Evolutionary conservation across 2,329 filamentous ascomycete species (phyloP), one percentile per base, ranked within the genome.

Genomic region (Colletotrichum sidae): DNA sequence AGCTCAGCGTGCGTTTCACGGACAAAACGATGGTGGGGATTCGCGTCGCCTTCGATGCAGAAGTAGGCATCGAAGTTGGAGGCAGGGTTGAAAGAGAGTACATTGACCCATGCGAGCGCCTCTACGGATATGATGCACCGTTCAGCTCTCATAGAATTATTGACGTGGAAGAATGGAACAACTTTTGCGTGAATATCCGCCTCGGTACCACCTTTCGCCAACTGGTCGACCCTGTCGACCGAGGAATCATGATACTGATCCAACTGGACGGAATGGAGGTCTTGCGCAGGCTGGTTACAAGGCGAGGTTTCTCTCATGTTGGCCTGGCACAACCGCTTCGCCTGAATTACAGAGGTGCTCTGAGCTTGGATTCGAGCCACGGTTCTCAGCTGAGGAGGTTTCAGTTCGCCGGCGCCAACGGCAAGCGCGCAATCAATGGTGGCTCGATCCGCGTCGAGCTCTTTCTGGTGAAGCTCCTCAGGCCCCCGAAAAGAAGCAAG

Each of bases 391-490:
- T 54, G 52, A 37, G 52, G 25, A 54, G 35, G 12, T 54, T 54
- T 33, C 52, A n/a, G 15, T 54, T 54, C 38, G 39, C 38, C 42
- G 52, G 38, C 6, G 17, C 17, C 25, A 37, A 44, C 8, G 12
- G 52, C 5, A 42, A 44, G 6, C 12, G n/a, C 34, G 35, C 52
- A n/a, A 25, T 15, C 6, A 54, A 15, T 12, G 39, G 52, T 8
- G 34, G 13, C 9, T 25, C 25, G 25, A 54, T 44, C 38, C 52
- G 39, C 8, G 52, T 54, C 7, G 39, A 54, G 39, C 34, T 54
- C 11, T 54, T 54, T 39, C 15, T 54, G 17, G 52, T 54, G 15
- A 54, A 54, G 52, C 52, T 54, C 17, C 39, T 54, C 34, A 25
- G 52, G 2, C 39, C 17, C 7, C 52, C 52, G 7, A 38, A 54